These are phyloP conservation scores for Polychaeton citri DNA, from an alignment of 2,329 filamentous ascomycete genomes.

Conservation along the genomic window DNA sequence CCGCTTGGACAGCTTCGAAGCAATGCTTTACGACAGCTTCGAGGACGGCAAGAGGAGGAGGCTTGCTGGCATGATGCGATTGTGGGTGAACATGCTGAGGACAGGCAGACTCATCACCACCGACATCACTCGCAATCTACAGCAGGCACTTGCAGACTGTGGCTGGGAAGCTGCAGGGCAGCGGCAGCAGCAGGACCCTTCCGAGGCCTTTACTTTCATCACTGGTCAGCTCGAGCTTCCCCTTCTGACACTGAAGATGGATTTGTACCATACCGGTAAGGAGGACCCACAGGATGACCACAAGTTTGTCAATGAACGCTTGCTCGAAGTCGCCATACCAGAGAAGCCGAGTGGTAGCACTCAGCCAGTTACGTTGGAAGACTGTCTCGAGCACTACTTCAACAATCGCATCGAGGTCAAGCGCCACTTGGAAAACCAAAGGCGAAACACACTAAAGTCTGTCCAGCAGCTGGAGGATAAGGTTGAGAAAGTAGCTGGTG, in stretches of 20 bases:
- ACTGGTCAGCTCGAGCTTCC: slow-evolving; percentile 81
- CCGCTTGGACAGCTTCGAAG: slow-evolving; percentile 78
- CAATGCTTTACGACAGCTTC: slow-evolving; percentile 72
- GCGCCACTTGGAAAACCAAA: slow-evolving; percentile 49
- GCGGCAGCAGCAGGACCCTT: slow-evolving; percentile 83
- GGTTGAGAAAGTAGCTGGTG: slow-evolving; percentile 16
- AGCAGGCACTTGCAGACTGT: slow-evolving; percentile 68
- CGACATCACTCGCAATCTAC: slow-evolving; percentile 72
- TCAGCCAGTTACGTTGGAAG: slow-evolving; percentile 58
- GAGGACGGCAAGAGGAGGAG: slow-evolving; percentile 58
- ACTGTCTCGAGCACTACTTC: slow-evolving; percentile 88
- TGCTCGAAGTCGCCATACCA: slow-evolving; percentile 85
- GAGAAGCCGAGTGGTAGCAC: slow-evolving; percentile 52
- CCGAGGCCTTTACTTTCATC: slow-evolving; percentile 90
- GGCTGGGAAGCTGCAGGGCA: slow-evolving; percentile 74
- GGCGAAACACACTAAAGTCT: slow-evolving; percentile 45
- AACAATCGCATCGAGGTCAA: slow-evolving; percentile 86
- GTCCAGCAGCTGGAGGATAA: slow-evolving; percentile 3
- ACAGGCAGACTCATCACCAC: slow-evolving; percentile 72
- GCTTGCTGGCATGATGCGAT: slow-evolving; percentile 61
- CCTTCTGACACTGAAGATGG: slow-evolving; percentile 79
- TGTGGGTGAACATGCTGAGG: slow-evolving; percentile 90
- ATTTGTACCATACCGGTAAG: slow-evolving; percentile 84
- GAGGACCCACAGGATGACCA: slow-evolving; percentile 76
- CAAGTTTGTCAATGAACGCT: slow-evolving; percentile 82